These are phyloP conservation scores for Delphinella strobiligena DNA, from an alignment of 2,329 filamentous ascomycete genomes.

Conservation along the genomic window DNA sequence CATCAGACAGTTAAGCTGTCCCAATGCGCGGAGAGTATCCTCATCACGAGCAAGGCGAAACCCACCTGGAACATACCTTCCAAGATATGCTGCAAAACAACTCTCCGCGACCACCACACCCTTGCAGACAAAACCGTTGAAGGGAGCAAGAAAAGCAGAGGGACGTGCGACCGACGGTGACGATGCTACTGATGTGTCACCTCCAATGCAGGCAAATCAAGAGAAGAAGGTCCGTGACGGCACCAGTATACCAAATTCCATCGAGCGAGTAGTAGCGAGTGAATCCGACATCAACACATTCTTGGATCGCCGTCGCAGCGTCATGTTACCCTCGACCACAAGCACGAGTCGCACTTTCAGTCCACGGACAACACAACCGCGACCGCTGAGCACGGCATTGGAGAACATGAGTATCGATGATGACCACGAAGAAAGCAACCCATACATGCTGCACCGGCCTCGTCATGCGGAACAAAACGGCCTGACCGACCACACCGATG, in stretches of 20 bases:
- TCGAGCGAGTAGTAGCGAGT: conserved; percentile 2
- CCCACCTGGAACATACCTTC: conserved; percentile 2
- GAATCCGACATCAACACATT: conserved; percentile 3
- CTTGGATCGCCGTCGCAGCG: neutral
- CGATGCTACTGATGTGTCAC: neutral
- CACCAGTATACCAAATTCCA: conserved; percentile 5
- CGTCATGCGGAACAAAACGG: neutral
- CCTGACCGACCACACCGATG: neutral
- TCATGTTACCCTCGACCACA: conserved; percentile 2
- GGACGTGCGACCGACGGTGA: too few species aligned
- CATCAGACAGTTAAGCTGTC: neutral
- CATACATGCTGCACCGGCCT: neutral
- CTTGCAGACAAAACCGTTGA: conserved; percentile 1
- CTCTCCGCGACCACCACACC: conserved; percentile 4
- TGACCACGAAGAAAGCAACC: neutral
- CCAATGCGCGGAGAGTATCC: neutral
- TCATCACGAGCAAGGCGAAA: neutral
- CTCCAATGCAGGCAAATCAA: neutral
- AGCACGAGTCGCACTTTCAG: neutral
- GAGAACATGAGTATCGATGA: conserved; percentile 10
- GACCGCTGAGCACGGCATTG: conserved; percentile 10
- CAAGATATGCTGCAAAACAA: conserved; percentile 6
- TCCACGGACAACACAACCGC: conserved; percentile 1
- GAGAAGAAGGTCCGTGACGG: conserved; percentile 1
- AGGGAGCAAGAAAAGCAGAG: neutral